Evolutionary conservation across 140 eudicot genomes (phyloP), one percentile per base, ranked within the genome.

Genomic region (Erigeron philadelphicus): DNA sequence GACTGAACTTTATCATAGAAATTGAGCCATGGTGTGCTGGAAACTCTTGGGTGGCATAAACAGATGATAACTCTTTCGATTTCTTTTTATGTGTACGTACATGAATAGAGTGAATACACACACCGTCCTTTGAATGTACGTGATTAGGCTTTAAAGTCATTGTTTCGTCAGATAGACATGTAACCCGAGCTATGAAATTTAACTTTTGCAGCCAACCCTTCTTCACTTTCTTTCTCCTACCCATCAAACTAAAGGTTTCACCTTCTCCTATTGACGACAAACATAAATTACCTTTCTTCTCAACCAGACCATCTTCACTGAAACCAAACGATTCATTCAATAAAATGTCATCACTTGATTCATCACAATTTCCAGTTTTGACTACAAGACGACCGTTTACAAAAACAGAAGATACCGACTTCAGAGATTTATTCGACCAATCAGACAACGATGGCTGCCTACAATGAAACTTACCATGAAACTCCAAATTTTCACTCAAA

Each of bases 1-100:
- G 87, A 73, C 97, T 91, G 68, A 91, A 91, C 68, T 85, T 88
- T 77, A 91, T 88, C 0, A 88, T 58, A 53, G 86, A 78, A 47
- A 91, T 91, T 6, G 90, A 70, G 17, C 97, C 97, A 23, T 82
- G 58, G 38, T 91, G 97, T 4, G 96, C 97, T 1, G 76, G 67
- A 64, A 91, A 79, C 41, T 91, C 95, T 77, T 91, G 97, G 35
- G 86, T 83, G 4, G 78, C 76, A 15, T 74, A 86, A 25, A 91
- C 70, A 0, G 88, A 80, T 2, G 96, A 88, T 47, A 90, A 63
- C 72, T 88, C 96, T 74, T 87, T 90, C 0, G 82, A 57, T 45
- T 68, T 77, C 75, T 86, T 88, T 65, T 56, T 79, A 63, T 76
- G 73, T 11, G 83, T 46, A 17, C 74, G 84, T 23, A 86, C 89